Conservation (phyloP, 2,329 filamentous ascomycete genomes). For the Penicillium aurantiogriseum region DNA sequence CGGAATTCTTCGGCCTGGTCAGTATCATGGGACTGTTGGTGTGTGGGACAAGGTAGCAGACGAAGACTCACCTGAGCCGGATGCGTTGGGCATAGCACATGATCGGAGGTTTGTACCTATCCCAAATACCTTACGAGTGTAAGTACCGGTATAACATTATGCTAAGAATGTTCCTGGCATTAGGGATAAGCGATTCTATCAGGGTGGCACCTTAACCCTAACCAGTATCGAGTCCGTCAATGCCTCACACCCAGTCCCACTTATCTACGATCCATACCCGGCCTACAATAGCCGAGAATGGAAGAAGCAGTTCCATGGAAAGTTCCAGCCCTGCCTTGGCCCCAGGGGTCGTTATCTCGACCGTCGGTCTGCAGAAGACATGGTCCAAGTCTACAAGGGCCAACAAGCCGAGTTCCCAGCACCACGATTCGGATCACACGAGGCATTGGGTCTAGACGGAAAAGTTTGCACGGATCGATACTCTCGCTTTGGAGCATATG, state of each 20-base stretch:
- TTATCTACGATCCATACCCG: slow-evolving; percentile 68
- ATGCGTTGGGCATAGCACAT: slow-evolving; percentile 15
- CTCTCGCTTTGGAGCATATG: slow-evolving; percentile 63
- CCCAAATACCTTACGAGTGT: not conserved
- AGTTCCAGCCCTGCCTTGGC: slow-evolving; percentile 20
- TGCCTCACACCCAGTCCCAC: slow-evolving; percentile 14
- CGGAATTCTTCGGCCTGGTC: slow-evolving; percentile 18
- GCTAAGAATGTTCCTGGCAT: not conserved
- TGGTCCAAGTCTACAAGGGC: slow-evolving; percentile 26
- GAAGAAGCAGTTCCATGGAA: slow-evolving; percentile 39
- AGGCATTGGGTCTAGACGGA: slow-evolving; percentile 59
- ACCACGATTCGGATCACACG: slow-evolving; percentile 63
- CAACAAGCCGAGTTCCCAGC: slow-evolving; percentile 53
- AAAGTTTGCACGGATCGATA: slow-evolving; percentile 68
- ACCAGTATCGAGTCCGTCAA: slow-evolving; percentile 13
- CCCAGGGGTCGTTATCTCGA: slow-evolving; percentile 24
- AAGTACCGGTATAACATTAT: not conserved
- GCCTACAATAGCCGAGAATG: slow-evolving; percentile 64
- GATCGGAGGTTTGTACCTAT: slow-evolving; percentile 14
- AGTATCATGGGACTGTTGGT: slow-evolving; percentile 12
- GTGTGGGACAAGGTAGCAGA: not conserved
- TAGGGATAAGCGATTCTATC: slow-evolving; percentile 20
- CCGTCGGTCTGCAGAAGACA: slow-evolving; percentile 22
- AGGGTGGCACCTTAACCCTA: slow-evolving; percentile 21
- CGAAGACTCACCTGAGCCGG: slow-evolving; percentile 3